phyloP scores from a whole-genome alignment of 2,329 filamentous ascomycete species.

The Colletotrichum eremochloae region DNA sequence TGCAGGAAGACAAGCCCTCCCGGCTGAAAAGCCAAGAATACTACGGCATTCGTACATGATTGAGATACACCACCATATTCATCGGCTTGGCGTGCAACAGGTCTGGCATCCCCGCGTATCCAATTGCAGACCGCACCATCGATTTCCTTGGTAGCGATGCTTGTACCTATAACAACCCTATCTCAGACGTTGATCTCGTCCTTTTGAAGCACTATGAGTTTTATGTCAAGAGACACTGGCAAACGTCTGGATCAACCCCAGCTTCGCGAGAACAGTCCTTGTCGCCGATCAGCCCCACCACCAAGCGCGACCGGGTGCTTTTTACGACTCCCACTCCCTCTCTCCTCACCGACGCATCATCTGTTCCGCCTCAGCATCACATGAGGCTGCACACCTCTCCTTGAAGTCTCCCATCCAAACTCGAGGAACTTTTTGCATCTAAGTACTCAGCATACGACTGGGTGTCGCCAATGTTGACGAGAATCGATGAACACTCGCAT shows the following conservation, averaged over 20 bases:
- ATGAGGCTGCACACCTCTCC: not conserved
- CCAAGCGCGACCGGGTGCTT: not conserved
- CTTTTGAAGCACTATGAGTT: conserved; percentile 20
- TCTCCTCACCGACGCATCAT: not conserved
- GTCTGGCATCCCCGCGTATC: not conserved
- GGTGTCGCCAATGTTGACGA: no score
- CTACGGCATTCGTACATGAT: not conserved
- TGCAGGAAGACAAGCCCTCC: not conserved
- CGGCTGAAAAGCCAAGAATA: conserved; percentile 6
- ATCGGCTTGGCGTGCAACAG: conserved; percentile 3
- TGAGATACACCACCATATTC: not conserved
- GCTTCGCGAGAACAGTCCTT: not conserved
- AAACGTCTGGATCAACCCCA: not conserved
- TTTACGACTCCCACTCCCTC: not conserved
- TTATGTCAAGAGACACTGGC: conserved; percentile 9
- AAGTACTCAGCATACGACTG: not conserved
- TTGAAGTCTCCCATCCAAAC: not conserved
- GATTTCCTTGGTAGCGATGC: not conserved
- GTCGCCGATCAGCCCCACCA: conserved; percentile 20
- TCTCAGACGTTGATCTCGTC: conserved; percentile 23
- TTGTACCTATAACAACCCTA: not conserved
- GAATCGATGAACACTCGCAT: not conserved
- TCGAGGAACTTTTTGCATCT: no score
- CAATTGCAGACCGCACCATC: not conserved
- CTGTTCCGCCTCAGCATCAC: no score